Evolutionary conservation across 1,284 basidiomycete genomes (phyloP), one percentile per base, ranked within the genome.

Genomic region (Malassezia sympodialis): DNA sequence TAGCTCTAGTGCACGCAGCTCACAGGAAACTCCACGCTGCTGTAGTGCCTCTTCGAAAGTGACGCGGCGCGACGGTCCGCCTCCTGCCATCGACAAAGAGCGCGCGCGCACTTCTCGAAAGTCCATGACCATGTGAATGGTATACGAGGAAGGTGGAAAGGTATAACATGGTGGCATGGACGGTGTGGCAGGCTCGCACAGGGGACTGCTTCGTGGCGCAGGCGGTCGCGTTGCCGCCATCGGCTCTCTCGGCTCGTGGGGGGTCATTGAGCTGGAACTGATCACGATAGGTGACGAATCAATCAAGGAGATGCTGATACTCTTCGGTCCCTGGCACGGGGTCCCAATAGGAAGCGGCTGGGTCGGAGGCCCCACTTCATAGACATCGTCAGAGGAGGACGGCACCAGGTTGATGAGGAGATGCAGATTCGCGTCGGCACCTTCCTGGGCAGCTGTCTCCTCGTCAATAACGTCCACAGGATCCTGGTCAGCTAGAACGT

Each of bases 41-140:
- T 53, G 43, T 34, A 68, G 49, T 4, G 66, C 55, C 3, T 56
- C 60, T 8, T 65, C 63, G 8, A 70, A 60, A 17, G 55, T 56
- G 27, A 51, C 44, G 14, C 51, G 51, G 15, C 51, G 47, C 21
- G 17, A 15, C 24, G 21, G 15, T 1, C 44, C 45, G 2, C 34
- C 49, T 12, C 24, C 47, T 56, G 30, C 58, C 50, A 30, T 56
- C 41, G 49, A 49, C 51, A 11, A 59, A 41, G 11, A 55, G 4
- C 58, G 56, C n/a, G 53, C 26, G n/a, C 60, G 60, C 17, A 71
- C 63, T 49, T 82, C 81, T 10, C 81, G 77, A 26, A 77, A 77
- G 63, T 82, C 81, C 43, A 82, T 67, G 34, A 82, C 61, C 17
- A 82, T 73, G 42, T 78, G 64, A 40, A 82, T 77, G 12, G 79